Conservation (phyloP, 305 asterid genomes). For the Petunia hybrid region DNA sequence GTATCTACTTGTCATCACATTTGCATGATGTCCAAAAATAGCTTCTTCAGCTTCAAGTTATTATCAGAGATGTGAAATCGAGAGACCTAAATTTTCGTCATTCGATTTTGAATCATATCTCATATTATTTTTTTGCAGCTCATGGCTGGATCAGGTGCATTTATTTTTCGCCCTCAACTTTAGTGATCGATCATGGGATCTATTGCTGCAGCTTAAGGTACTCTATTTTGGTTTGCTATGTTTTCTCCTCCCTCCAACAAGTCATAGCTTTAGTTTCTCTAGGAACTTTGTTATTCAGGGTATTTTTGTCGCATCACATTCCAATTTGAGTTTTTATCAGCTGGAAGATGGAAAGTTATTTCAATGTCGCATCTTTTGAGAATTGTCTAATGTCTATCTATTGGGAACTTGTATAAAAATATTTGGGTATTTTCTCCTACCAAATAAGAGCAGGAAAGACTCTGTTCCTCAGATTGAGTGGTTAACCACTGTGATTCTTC, state of each 20-base stretch:
- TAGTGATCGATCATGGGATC: constrained; percentile 65
- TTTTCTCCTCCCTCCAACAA: constrained; percentile 6
- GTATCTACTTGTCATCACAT: constrained; percentile 14
- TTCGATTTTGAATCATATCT: constrained; percentile 4
- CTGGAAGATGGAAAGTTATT: constrained; percentile 3
- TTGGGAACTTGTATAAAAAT: not conserved
- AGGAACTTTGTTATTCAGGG: not conserved
- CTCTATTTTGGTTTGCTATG: constrained; percentile 5
- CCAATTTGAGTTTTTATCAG: constrained; percentile 9
- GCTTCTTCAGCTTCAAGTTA: constrained; percentile 5
- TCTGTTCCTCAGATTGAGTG: not conserved
- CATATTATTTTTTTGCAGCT: constrained; percentile 49
- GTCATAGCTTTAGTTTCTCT: too few relatives aligned
- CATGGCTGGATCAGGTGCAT: constrained; percentile 82
- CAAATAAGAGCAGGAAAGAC: not conserved
- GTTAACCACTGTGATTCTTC: not conserved
- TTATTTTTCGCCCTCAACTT: constrained; percentile 60
- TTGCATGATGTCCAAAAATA: constrained; percentile 18
- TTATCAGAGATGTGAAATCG: constrained; percentile 15
- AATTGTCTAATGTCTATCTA: too few relatives aligned
- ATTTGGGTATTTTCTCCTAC: not conserved
- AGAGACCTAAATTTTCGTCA: not conserved
- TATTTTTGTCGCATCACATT: constrained; percentile 5
- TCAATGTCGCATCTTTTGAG: not conserved
- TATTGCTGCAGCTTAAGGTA: constrained; percentile 79